phyloP scores from a whole-genome alignment of 2,329 filamentous ascomycete species.

The Sclerotinia spermophila region DNA sequence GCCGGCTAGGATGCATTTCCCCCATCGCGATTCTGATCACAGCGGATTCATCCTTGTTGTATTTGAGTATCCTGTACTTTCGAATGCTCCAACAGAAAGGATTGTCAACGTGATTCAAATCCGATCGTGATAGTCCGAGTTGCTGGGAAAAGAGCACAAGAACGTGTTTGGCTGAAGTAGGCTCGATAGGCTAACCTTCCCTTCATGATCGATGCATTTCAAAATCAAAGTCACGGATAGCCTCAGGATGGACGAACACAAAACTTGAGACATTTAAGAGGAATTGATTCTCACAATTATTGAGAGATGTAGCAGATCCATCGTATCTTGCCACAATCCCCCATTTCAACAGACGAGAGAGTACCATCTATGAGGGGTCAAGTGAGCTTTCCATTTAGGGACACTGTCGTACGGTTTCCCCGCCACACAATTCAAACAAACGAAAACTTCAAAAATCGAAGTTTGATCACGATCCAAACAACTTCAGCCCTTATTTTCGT shows the following conservation, averaged over 20 bases:
- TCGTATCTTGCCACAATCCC: not conserved
- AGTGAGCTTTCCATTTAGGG: not conserved
- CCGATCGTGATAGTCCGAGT: not conserved
- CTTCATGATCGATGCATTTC: not conserved
- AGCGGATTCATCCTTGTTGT: not conserved
- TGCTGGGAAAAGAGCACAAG: not conserved
- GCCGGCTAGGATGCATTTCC: not conserved
- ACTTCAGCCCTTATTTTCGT: not conserved
- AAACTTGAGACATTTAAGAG: too few species aligned
- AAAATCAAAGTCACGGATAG: not conserved
- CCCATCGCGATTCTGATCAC: not conserved
- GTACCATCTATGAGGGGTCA: not conserved
- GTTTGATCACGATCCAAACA: conserved; percentile 8
- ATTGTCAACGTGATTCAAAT: not conserved
- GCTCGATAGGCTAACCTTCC: too few species aligned
- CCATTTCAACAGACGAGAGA: not conserved
- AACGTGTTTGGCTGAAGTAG: conserved; percentile 1
- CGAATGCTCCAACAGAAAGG: not conserved
- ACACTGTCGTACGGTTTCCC: not conserved
- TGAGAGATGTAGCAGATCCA: not conserved
- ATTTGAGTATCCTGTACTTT: not conserved
- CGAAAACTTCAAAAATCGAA: not conserved
- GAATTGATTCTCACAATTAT: not conserved
- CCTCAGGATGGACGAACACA: not conserved
- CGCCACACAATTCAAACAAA: not conserved